Base-by-base conservation (phyloP, 139 green algal species). In the Chlamydomonas sphaeroides region DNA sequence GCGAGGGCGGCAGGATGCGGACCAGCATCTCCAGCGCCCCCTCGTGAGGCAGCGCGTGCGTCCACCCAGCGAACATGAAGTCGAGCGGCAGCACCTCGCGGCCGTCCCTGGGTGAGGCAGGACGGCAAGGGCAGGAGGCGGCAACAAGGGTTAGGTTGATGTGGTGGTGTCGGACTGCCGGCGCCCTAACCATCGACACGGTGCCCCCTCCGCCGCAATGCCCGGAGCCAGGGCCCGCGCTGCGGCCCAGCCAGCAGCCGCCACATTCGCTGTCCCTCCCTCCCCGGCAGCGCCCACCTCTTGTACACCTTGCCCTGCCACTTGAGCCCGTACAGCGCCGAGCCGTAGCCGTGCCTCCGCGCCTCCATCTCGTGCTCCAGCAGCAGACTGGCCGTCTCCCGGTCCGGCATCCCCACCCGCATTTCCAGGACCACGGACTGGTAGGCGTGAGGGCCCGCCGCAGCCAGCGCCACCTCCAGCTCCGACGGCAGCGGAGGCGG, bases 341-440 rank as follows among this genome's bases (percentile, higher is more conserved):
- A 73, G 20, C 42, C n/a, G 75, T 65, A 65, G 30, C 75, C 41
- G 42, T 72, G 61, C 63, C 62, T 25, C 75, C 75, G 30, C 62
- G 32, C 33, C 61, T 82, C 75, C 75, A 82, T 48, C 59, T 82
- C 75, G n/a, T 82, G 75, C 75, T 82, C 75, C 42, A 82, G 0
- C 75, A 82, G 61, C 61, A 82, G 75, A 6, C n/a, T 23, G 3
- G 61, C 75, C 21, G 32, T 56, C 23, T 17, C 61, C 21, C 75
- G 61, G 62, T 82, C 75, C 4, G 75, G 75, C n/a, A 73, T 7
- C 23, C 73, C 75, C 42, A 3, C 1, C 3, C 23, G 5, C 23
- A 82, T 42, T 32, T 82, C 75, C 39, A 82, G 61, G 3, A 2
- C 5, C 4, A 21, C 30, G 14, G 14, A 5, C 23, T 49, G n/a